Percentiles rank a stretch among this genome's conserved stretches.
These are phyloP conservation scores for Geosmithia flava DNA, from an alignment of 2,329 filamentous ascomycete genomes.

Conservation along the genomic window DNA sequence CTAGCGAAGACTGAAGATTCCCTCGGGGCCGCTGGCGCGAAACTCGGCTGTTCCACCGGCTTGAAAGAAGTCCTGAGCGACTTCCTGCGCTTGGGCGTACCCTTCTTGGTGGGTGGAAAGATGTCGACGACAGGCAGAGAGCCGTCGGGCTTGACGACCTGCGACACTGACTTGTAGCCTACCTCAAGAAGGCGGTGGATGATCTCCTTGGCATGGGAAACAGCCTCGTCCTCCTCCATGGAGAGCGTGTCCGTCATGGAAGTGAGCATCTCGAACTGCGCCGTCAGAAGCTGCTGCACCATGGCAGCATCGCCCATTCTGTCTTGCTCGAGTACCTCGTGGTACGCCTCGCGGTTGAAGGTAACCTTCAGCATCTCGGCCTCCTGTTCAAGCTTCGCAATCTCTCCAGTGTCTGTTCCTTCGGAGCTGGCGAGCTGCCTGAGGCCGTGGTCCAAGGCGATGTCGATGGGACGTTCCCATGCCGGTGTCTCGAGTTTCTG, in stretches of 20 bases:
- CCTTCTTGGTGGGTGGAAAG: constrained; percentile 57
- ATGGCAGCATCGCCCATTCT: constrained; percentile 65
- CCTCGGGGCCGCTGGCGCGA: constrained; percentile 17
- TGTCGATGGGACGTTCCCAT: constrained; percentile 82
- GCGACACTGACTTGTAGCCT: constrained; percentile 62
- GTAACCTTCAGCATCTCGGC: constrained; percentile 75
- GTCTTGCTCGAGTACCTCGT: constrained; percentile 72
- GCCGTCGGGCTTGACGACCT: constrained; percentile 85
- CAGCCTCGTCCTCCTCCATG: constrained; percentile 74
- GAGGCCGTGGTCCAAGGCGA: constrained; percentile 75
- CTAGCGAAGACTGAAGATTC: constrained; percentile 16
- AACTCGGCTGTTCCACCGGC: constrained; percentile 29
- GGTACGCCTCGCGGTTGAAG: constrained; percentile 68
- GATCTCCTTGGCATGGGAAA: constrained; percentile 65
- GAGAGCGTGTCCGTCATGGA: constrained; percentile 70
- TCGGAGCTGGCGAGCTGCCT: constrained; percentile 56
- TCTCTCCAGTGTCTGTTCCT: constrained; percentile 42
- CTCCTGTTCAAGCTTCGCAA: constrained; percentile 64
- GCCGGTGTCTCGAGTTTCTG: constrained; percentile 67
- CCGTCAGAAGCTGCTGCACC: constrained; percentile 72
- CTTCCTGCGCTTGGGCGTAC: constrained; percentile 68
- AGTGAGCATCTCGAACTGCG: constrained; percentile 83
- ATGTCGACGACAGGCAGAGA: constrained; percentile 46
- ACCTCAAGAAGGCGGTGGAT: constrained; percentile 67
- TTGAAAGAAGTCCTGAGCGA: constrained; percentile 21